Percentiles rank a stretch among this genome's conserved stretches.
Conservation (phyloP, 805 yeast species). For the Wickerhamiella domercqiae region DNA sequence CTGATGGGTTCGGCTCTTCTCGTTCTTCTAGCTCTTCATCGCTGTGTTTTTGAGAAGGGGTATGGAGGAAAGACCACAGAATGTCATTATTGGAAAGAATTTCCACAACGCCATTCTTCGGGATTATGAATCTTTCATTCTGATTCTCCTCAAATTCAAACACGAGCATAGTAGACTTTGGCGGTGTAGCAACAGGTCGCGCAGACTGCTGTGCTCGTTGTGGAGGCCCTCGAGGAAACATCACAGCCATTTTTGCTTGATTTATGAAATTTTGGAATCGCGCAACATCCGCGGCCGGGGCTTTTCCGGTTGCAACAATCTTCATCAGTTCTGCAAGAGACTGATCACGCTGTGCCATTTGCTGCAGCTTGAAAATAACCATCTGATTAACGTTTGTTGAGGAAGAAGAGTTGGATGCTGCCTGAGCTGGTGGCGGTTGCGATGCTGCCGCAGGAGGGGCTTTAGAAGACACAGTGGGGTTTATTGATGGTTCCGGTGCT, state of each 20-base stretch:
- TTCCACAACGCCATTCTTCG: constrained; percentile 66
- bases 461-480: background rate
- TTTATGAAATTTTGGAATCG: constrained; percentile 71
- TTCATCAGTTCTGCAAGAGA: constrained; percentile 61
- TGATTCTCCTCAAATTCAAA: constrained; percentile 78
- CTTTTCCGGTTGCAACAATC: constrained; percentile 71
- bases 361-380: constrained; percentile 73
- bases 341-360: constrained; percentile 62
- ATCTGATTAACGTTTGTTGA: constrained; percentile 39
- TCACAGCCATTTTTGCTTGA: constrained; percentile 38
- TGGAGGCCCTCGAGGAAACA: constrained; percentile 9
- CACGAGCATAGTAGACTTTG: constrained; percentile 35
- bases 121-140: constrained; percentile 55
- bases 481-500: background rate
- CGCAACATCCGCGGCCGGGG: constrained; percentile 52
- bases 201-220: constrained; percentile 7
- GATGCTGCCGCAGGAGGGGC: background rate
- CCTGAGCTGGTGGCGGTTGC: too few species aligned
- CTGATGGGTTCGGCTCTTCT: too few species aligned
- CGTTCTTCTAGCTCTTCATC: background rate
- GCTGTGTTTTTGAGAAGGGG: constrained; percentile 8
- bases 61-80: constrained; percentile 26
- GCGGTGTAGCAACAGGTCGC: constrained; percentile 10
- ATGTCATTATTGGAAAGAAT: constrained; percentile 22
- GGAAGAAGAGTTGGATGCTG: too few species aligned